Conservation (phyloP, 352 stramenopile genomes). For the Globisporangium canariense region DNA sequence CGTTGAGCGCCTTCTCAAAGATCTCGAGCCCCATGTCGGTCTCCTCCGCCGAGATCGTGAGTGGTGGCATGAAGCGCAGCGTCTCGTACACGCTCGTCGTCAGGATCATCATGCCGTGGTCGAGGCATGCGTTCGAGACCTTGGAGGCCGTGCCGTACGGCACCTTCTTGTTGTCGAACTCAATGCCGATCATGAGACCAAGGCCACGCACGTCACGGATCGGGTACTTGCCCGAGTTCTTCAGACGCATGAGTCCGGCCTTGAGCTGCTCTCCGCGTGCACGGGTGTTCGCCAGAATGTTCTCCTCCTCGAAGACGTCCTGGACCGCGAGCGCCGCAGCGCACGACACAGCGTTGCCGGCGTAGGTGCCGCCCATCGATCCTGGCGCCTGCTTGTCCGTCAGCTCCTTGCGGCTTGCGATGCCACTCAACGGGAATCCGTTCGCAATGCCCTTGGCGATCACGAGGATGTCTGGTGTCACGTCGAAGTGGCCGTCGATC, state of each 20-base stretch:
- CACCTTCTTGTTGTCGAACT: constrained; percentile 74
- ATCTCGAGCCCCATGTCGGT: constrained; percentile 46
- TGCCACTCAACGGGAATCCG: constrained; percentile 88
- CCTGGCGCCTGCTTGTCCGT: constrained; percentile 80
- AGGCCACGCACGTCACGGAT: constrained; percentile 86
- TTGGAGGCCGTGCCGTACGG: constrained; percentile 61
- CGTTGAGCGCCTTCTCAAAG: constrained; percentile 54
- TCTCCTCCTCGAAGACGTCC: constrained; percentile 88
- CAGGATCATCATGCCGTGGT: constrained; percentile 89
- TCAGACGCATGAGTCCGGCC: constrained; percentile 69
- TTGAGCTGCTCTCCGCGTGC: constrained; percentile 69
- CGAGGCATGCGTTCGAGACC: constrained; percentile 78
- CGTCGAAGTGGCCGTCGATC: constrained; percentile 79
- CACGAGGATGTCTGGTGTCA: constrained; percentile 89
- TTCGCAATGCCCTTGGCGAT: constrained; percentile 94
- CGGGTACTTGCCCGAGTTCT: constrained; percentile 68
- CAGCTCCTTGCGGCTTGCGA: constrained; percentile 87
- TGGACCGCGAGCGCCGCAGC: constrained; percentile 86
- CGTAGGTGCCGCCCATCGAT: constrained; percentile 93
- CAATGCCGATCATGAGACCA: constrained; percentile 91
- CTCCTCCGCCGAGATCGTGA: constrained; percentile 87
- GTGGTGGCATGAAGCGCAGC: constrained; percentile 90
- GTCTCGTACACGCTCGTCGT: constrained; percentile 92
- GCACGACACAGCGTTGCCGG: constrained; percentile 88
- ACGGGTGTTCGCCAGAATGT: constrained; percentile 80